phyloP scores from a whole-genome alignment of 2,329 filamentous ascomycete genomes.

The Zopfia rhizophila region DNA sequence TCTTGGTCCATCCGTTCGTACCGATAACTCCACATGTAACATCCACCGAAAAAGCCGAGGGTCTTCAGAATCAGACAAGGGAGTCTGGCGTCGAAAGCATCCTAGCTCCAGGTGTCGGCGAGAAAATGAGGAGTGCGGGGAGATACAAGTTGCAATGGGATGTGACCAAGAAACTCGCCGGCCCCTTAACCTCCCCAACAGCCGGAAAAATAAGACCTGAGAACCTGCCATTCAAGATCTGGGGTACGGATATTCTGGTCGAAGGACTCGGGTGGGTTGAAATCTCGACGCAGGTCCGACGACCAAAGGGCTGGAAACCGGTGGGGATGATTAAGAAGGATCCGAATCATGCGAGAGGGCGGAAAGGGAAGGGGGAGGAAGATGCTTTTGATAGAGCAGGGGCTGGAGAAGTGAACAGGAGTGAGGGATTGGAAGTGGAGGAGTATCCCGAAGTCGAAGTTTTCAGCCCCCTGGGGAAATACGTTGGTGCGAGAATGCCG shows the following conservation, averaged over 20 bases:
- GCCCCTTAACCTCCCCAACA: constrained; percentile 73
- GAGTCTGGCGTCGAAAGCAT: constrained; percentile 72
- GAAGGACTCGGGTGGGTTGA: constrained; percentile 97
- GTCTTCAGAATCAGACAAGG: constrained; percentile 68
- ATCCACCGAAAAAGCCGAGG: constrained; percentile 79
- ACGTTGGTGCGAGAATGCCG: constrained; percentile 72
- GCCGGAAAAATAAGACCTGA: constrained; percentile 73
- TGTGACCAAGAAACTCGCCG: constrained; percentile 81
- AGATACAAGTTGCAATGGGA: constrained; percentile 80
- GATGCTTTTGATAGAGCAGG: constrained; percentile 24
- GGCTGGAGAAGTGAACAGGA: not conserved
- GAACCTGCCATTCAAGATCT: constrained; percentile 79
- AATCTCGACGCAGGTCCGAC: constrained; percentile 80
- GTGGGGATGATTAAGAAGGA: constrained; percentile 61
- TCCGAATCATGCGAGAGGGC: constrained; percentile 35
- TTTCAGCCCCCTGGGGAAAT: constrained; percentile 85
- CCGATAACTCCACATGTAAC: constrained; percentile 81
- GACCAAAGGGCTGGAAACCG: constrained; percentile 43
- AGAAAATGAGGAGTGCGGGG: constrained; percentile 67
- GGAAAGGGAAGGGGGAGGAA: constrained; percentile 24
- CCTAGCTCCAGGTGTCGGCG: constrained; percentile 51
- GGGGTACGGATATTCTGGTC: constrained; percentile 85
- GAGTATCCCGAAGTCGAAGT: constrained; percentile 80
- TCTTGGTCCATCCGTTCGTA: constrained; percentile 89
- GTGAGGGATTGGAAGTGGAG: constrained; percentile 27